Percentiles rank a stretch among this genome's conserved stretches.
phyloP scores from a whole-genome alignment of 2,329 filamentous ascomycete genomes.

The Stromatinia cepivora region DNA sequence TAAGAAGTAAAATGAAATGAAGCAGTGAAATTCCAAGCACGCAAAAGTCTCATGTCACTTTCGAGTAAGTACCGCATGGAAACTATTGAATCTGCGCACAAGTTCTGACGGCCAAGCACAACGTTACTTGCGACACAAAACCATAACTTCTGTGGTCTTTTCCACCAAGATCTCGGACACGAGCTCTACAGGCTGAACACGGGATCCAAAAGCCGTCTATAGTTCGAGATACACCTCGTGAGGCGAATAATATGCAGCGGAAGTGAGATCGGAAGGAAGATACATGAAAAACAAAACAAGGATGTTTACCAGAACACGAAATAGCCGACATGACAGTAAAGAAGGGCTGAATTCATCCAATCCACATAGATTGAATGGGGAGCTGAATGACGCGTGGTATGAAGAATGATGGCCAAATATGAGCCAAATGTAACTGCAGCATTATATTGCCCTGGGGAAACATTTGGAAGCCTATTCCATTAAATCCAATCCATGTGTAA shows the following conservation, averaged over 20 bases:
- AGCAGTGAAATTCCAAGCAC: neutral
- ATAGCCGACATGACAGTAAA: conserved; percentile 6
- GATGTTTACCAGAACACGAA: conserved; percentile 1
- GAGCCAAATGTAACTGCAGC: conserved; percentile 11
- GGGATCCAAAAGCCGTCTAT: conserved; percentile 1
- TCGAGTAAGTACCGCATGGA: neutral
- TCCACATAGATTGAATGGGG: neutral
- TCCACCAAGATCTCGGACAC: conserved; percentile 4
- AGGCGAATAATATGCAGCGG: conserved; percentile 7
- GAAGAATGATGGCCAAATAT: neutral
- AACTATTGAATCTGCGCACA: conserved; percentile 16
- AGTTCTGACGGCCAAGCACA: conserved; percentile 10
- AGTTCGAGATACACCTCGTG: neutral
- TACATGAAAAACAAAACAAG: conserved; percentile 5
- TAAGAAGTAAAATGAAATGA: conserved; percentile 21
- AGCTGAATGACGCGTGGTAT: neutral
- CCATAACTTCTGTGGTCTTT: neutral
- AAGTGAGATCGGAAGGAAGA: conserved; percentile 12
- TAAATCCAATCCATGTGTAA: neutral
- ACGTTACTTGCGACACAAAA: conserved; percentile 17
- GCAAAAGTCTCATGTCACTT: neutral
- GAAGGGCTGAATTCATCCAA: neutral
- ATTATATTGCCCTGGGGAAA: neutral
- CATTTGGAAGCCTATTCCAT: neutral
- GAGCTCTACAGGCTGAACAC: conserved; percentile 3